Base-by-base conservation (phyloP, 1,139 yeast species). In the Kurtzmaniella quercitrusa region DNA sequence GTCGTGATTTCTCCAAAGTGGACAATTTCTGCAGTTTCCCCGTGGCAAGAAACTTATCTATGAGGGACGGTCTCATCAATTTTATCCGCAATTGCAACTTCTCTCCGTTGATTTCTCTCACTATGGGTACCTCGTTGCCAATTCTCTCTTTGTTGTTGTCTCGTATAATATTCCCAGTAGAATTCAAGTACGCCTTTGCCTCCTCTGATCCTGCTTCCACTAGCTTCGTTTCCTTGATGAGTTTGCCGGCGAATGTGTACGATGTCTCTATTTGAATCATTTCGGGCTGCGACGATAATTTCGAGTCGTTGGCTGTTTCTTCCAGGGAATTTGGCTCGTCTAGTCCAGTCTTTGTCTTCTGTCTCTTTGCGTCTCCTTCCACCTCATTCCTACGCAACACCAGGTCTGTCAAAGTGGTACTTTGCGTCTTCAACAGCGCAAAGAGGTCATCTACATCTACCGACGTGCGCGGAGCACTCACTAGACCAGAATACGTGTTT, bases 191-290 rank as follows among this genome's bases (percentile, higher is more conserved):
- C 14, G 93, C 96, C 48, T 79, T 81, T 1, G 95, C 98, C 60
- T 87, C 96, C 7, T 93, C 95, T 2, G 96, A 85, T 44, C 81
- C 73, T 9, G 76, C 77, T 43, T 80, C 85, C 1, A 93, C 97
- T 58, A 75, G 70, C 60, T 86, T 88, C 46, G 85, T 82, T 56
- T 90, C 96, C 0, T 85, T 79, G 4, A 86, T 74, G 5, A 81
- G 72, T 53, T 85, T 85, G 2, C 98, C 98, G 0, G 98, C 98
- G 72, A 90, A 93, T 44, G 87, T 85, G 59, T 88, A 91, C 6
- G 83, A 79, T 45, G 94, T 74, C 48, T 80, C 82, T 44, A 93
- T 91, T 51, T 81, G 79, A 44, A 93, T 76, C 58, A 75, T 75
- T 41, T 79, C 79, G 33, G 70, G 65, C 15, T 69, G 58, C 15